A percentile compares a stretch with the other conserved stretches of the same genome.
These are phyloP conservation scores for Citrus unshiu DNA, from an alignment of 345 rosid species.

Conservation along the genomic window DNA sequence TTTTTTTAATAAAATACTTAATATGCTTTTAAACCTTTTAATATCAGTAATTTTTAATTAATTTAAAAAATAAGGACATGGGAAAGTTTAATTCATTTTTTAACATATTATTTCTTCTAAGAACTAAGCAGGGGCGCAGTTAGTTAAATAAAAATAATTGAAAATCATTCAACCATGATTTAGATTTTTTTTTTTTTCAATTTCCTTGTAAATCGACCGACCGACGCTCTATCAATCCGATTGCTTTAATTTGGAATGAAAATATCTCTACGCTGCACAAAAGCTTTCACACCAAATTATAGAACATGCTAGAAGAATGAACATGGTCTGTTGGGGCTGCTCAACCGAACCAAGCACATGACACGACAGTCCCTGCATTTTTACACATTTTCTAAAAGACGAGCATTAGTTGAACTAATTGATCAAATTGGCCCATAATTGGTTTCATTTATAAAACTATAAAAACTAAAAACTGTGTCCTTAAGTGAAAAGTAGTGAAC, in stretches of 20 bases:
- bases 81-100: too few relatives aligned
- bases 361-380: background rate
- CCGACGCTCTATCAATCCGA: background rate
- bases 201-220: background rate
- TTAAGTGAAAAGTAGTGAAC: too few relatives aligned
- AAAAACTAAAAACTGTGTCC: too few relatives aligned
- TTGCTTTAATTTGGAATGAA: background rate
- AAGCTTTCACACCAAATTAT: background rate
- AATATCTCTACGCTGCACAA: too few relatives aligned
- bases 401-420: fast-evolving
- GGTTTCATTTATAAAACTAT: background rate
- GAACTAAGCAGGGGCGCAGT: fast-evolving
- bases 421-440: background rate
- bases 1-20: too few relatives aligned
- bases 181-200: too few relatives aligned
- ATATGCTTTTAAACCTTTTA: too few relatives aligned
- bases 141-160: too few relatives aligned
- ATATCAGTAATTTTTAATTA: too few relatives aligned
- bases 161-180: too few relatives aligned
- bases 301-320: background rate
- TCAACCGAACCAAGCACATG: background rate
- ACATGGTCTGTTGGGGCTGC: background rate
- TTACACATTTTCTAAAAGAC: too few relatives aligned
- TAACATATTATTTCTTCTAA: fast-evolving
- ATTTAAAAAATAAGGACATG: too few relatives aligned